Evolutionary conservation across 768 basidiomycete genomes (phyloP).

Genomic region (Baorangia bicolor): DNA sequence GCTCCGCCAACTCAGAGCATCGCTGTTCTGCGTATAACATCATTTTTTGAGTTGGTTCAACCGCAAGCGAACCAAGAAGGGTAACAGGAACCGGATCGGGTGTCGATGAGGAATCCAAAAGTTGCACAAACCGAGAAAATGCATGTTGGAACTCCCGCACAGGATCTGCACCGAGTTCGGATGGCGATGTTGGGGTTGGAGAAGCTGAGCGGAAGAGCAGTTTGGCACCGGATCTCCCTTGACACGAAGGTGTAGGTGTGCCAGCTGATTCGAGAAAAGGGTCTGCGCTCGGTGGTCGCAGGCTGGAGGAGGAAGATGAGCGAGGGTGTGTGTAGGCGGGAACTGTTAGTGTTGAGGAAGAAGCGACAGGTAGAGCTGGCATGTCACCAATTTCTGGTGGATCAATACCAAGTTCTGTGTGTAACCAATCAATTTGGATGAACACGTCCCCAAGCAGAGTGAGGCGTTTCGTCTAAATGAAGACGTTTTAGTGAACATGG

Average conservation of each 20-base stretch:
- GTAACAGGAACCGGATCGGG: slow-evolving; percentile 22
- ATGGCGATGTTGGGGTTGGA: slow-evolving; percentile 9
- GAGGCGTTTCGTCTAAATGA: slow-evolving; percentile 62
- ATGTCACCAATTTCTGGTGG: slow-evolving; percentile 56
- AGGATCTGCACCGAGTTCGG: slow-evolving; percentile 13
- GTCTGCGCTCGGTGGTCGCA: slow-evolving; percentile 18
- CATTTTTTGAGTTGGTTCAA: slow-evolving; percentile 78
- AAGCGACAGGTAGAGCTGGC: slow-evolving; percentile 26
- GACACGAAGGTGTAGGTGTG: slow-evolving; percentile 52
- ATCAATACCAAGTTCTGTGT: slow-evolving; percentile 76
- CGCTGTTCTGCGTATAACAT: slow-evolving; percentile 66
- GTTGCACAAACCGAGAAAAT: slow-evolving; percentile 61
- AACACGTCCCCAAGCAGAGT: slow-evolving; percentile 61
- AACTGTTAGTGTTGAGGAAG: slow-evolving; percentile 41
- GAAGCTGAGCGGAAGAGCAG: slow-evolving; percentile 37
- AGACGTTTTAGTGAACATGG: background rate
- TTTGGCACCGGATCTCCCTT: slow-evolving; percentile 32
- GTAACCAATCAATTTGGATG: slow-evolving; percentile 77
- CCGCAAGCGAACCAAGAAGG: slow-evolving; percentile 40
- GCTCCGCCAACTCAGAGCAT: slow-evolving; percentile 60
- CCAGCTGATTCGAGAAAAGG: slow-evolving; percentile 27
- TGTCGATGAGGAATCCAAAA: slow-evolving; percentile 44
- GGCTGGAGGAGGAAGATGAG: slow-evolving; percentile 39
- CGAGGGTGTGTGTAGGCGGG: slow-evolving; percentile 41
- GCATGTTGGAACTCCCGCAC: slow-evolving; percentile 51